Conservation (phyloP, 176 grass and related monocot genomes). For the Hordeum marinum region DNA sequence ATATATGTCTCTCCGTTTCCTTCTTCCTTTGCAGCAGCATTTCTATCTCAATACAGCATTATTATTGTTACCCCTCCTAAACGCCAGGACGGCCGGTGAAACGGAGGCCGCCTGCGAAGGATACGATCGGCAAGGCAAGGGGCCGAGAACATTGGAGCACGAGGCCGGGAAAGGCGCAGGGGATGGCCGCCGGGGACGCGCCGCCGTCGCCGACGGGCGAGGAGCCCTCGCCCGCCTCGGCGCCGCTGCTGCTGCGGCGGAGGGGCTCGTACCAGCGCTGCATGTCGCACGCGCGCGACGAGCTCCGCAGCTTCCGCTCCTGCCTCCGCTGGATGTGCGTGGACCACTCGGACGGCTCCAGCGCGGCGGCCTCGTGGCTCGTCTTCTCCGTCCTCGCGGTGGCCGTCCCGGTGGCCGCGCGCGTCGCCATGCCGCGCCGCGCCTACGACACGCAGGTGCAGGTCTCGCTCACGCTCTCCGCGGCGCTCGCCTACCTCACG, state of each 20-base stretch:
- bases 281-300: conserved; percentile 59
- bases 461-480: conserved; percentile 45
- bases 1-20: background rate
- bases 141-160: background rate
- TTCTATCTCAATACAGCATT: background rate
- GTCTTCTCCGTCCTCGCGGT: conserved; percentile 34
- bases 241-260: conserved; percentile 32
- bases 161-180: background rate
- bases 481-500: conserved; percentile 45
- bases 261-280: conserved; percentile 40
- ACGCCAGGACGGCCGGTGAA: conserved; percentile 30
- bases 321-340: conserved; percentile 77
- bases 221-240: background rate
- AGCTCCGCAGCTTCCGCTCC: conserved; percentile 53
- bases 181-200: background rate
- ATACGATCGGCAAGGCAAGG: background rate
- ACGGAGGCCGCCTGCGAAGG: background rate
- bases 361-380: conserved; percentile 30
- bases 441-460: conserved; percentile 76
- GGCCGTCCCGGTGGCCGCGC: conserved; percentile 12
- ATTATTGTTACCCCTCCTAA: conserved; percentile 11
- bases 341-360: conserved; percentile 39
- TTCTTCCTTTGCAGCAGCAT: background rate
- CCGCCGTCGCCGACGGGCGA: background rate
- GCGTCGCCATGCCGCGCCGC: conserved; percentile 20